Base-by-base conservation (phyloP, 352 stramenopile genomes). In the Globisporangium carolinianum region DNA sequence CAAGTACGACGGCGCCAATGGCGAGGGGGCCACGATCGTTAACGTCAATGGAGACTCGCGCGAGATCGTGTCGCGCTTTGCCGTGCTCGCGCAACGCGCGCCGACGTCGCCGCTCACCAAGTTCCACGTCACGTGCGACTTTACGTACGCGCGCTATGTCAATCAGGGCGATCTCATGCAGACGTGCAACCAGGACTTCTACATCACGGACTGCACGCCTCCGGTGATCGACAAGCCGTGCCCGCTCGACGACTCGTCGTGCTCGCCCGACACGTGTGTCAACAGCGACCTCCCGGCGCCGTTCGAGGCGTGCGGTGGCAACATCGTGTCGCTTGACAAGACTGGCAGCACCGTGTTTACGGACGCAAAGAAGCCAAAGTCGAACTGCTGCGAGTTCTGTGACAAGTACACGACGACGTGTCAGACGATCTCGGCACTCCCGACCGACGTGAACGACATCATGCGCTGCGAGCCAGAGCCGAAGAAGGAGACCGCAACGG, bases 181-280 rank as follows among this genome's bases (percentile, higher is more conserved):
- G 43, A 72, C 64, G 5, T 88, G 77, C 57, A 53, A 60, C 47
- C 65, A 73, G 11, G 67, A 73, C 41, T 87, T 91, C 57, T 64
- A 66, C 5, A 79, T 89, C 61, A 71, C 60, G 12, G 79, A 87
- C 67, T 91, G 82, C 60, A 72, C 80, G 32, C 57, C 51, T 0
- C 77, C 79, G 4, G 67, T 60, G 4, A 82, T 85, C 53, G 74
- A 86, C 51, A 43, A 55, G 24, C 68, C 57, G n/a, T 57, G 50
- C 14, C 41, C 24, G 24, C 51, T 57, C 24, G 39, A 65, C 4
- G 60, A 73, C 1, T 62, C 66, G 36, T 53, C 60, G 1, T 87
- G 79, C 35, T 17, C 63, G 42, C 74, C 66, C 32, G 63, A 75
- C 17, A 62, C 58, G 17, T 79, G 72, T 52, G 58, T 59, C 2